A percentile compares a stretch with the other conserved stretches of the same genome.
These are phyloP conservation scores for Trametes elegans DNA, from an alignment of 768 basidiomycete species.

Conservation along the genomic window DNA sequence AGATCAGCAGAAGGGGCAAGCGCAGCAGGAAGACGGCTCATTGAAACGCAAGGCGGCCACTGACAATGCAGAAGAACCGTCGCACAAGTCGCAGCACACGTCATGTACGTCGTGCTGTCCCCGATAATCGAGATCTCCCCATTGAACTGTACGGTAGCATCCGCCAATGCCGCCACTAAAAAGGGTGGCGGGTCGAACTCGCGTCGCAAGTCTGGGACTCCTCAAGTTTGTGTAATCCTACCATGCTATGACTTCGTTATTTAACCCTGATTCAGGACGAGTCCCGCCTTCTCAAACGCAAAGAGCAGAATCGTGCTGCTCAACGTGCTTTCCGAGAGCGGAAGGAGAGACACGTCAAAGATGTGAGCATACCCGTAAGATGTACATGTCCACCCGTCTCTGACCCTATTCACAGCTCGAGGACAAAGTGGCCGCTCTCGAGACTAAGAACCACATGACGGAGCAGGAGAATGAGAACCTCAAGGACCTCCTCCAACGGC, in stretches of 20 bases:
- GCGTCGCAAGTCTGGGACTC: constrained; percentile 26
- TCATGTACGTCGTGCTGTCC: constrained; percentile 36
- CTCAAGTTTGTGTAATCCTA: constrained; percentile 16
- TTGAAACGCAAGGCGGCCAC: constrained; percentile 79
- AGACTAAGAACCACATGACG: constrained; percentile 73
- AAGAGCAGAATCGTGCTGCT: constrained; percentile 96
- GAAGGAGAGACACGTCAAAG: constrained; percentile 96
- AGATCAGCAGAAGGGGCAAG: constrained; percentile 10
- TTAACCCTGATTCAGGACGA: constrained; percentile 52
- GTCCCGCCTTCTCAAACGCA: constrained; percentile 76
- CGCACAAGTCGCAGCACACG: constrained; percentile 63
- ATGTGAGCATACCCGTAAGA: constrained; percentile 53
- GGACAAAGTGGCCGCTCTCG: constrained; percentile 84
- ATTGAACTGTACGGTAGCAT: constrained; percentile 7
- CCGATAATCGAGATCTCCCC: constrained; percentile 3
- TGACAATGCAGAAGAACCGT: constrained; percentile 63
- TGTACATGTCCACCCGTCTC: background rate
- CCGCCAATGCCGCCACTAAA: constrained; percentile 7
- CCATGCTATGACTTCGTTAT: background rate
- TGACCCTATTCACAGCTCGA: constrained; percentile 59
- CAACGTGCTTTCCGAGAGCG: constrained; percentile 97
- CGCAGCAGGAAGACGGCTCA: constrained; percentile 45
- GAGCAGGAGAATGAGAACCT: constrained; percentile 85
- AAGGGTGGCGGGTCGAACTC: constrained; percentile 13
- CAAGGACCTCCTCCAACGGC: constrained; percentile 75